Percentiles rank a stretch among this genome's conserved stretches.
Evolutionary conservation across 2,329 filamentous ascomycete genomes (phyloP).

Genomic region (Colletotrichum simmondsii): DNA sequence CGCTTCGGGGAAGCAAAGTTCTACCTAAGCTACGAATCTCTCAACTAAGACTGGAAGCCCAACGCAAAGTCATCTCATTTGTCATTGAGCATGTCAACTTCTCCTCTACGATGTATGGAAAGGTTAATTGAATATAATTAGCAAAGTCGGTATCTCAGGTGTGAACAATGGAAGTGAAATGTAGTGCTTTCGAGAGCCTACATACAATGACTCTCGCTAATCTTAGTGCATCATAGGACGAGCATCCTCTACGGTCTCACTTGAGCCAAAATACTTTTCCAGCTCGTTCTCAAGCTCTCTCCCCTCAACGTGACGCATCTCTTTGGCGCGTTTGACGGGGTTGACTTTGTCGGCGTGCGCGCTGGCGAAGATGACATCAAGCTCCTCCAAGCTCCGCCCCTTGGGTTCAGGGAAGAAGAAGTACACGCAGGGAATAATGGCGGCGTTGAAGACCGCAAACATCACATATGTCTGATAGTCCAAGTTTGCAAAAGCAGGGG

Average conservation of each 20-base stretch:
- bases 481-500: constrained; percentile 65
- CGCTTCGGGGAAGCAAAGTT: too few species aligned
- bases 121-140: too few species aligned
- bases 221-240: constrained; percentile 27
- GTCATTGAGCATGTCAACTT: too few species aligned
- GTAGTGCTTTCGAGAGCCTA: not conserved
- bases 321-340: constrained; percentile 40
- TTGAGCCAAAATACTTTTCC: constrained; percentile 42
- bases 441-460: constrained; percentile 64
- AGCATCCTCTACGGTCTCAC: constrained; percentile 34
- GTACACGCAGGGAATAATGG: constrained; percentile 62
- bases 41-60: too few species aligned
- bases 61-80: too few species aligned
- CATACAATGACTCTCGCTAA: too few species aligned
- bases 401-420: constrained; percentile 66
- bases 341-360: constrained; percentile 40
- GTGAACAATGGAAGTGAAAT: not conserved
- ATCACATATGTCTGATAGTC: constrained; percentile 66
- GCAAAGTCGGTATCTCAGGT: not conserved
- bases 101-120: too few species aligned
- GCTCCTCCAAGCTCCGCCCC: constrained; percentile 69
- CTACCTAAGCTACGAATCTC: too few species aligned
- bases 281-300: constrained; percentile 41
- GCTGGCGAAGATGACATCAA: constrained; percentile 57
- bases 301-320: constrained; percentile 38